Base-by-base conservation (phyloP, 164 flowering plant species). In the Berberis vulgaris region DNA sequence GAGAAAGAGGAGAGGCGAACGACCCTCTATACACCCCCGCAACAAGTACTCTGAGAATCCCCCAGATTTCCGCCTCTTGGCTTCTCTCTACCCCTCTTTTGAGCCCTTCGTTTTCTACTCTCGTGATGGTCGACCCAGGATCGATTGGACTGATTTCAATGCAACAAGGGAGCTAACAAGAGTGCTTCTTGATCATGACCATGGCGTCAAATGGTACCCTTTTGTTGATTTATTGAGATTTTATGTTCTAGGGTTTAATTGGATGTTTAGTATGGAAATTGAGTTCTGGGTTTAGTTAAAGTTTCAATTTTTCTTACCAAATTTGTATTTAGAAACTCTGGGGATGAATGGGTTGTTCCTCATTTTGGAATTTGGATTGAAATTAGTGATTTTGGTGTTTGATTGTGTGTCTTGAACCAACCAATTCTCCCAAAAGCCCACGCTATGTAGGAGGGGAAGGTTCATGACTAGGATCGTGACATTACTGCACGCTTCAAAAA, bases 81-180 rank as follows among this genome's bases (percentile, higher is more conserved):
- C 96, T 41, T 88, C 96, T 38, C 80, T 83, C 10, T 94, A 87
- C 77, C 88, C 96, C 3, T 78, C 88, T 9, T 94, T 94, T 66
- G 41, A 75, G 41, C 85, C 83, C 39, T 86, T 68, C 64, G 91
- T 94, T 49, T 84, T 71, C 80, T 86, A 81, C 77, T 67, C 89
- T 46, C 79, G 69, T 4, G 79, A 79, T 6, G 86, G 86, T 9
- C 77, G 84, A 12, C 86, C 96, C 58, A 78, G 70, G 56, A 91
- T 94, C 65, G 91, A 94, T 64, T 94, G 97, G 97, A 88, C 96
- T 41, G 97, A 91, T 67, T 94, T 81, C 80, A 89, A 85, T 71
- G 95, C 99, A 54, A 94, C 97, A 49, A 82, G 98, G 3, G 94
- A 88, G 62, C 91, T 93, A 71, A 90, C 97, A 39, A 81, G 92